phyloP scores from a whole-genome alignment of 2,329 filamentous ascomycete genomes.

The Hypoxylon sp. region DNA sequence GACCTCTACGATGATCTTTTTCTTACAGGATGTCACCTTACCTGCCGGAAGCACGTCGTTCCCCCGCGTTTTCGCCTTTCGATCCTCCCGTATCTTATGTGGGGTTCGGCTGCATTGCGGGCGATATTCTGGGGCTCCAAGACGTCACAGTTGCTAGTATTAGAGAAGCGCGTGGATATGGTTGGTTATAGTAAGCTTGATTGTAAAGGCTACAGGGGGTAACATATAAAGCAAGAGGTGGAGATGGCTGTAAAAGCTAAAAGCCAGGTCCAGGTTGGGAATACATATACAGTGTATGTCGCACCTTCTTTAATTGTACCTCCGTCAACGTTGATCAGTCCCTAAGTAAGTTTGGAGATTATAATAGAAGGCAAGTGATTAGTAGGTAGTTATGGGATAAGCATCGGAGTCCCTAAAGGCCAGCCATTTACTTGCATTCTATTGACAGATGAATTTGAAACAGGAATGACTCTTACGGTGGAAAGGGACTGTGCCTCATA shows the following conservation, averaged over 20 bases:
- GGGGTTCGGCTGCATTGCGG: not conserved
- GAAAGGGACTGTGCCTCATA: not conserved
- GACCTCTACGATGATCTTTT: constrained; percentile 8
- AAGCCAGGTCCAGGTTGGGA: no score
- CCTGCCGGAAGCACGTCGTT: constrained; percentile 11
- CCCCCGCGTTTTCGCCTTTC: constrained; percentile 19
- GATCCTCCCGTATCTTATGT: not conserved
- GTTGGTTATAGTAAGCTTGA: not conserved
- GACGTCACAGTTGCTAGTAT: not conserved
- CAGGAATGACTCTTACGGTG: not conserved
- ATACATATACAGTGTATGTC: no score
- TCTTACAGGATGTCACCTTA: constrained; percentile 25
- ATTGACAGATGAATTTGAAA: not conserved
- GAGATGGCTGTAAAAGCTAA: no score
- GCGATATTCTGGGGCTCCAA: not conserved
- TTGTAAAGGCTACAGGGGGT: not conserved
- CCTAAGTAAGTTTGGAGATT: no score
- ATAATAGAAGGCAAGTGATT: no score
- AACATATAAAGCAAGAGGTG: no score
- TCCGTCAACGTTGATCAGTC: no score
- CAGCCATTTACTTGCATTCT: not conserved
- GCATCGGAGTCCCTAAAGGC: no score
- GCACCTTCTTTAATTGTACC: no score
- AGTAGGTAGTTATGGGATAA: no score
- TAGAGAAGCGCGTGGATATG: not conserved